Base-by-base conservation (phyloP, 2,329 filamentous ascomycete genomes). In the Tothia fuscella region DNA sequence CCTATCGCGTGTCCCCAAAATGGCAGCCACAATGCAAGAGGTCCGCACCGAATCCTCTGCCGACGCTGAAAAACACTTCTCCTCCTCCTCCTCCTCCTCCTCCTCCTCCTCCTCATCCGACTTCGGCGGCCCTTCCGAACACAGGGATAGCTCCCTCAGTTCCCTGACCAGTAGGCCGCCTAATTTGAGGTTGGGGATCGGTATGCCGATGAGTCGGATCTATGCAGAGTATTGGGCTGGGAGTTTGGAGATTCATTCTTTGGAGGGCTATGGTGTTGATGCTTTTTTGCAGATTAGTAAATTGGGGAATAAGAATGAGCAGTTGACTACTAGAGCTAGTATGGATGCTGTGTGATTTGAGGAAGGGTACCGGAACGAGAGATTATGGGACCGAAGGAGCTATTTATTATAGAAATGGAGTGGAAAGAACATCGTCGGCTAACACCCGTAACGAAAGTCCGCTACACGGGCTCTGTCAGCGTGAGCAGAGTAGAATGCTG, bases 201-300 rank as follows among this genome's bases (percentile, higher is more conserved):
- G 91, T 1, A 63, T 98, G 39, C 91, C 91, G 0, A 79, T 98
- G 64, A 94, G 88, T 53, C 76, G 86, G 47, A 84, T 96, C 3
- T 98, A 96, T 60, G 87, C 89, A 21, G 89, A 96, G 61, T 96
- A 96, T 61, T 98, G 91, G 91, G 91, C 91, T 3, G 91, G 91
- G 19, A 91, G 76, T 52, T 66, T 98, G 6, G 83, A 94, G 53
- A 62, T 96, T 45, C 89, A 96, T 58, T 95, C 83, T 54, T 66
- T 98, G 6, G 89, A 95, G 56, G 93, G 91, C 1, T 96, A 95
- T 57, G 91, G 91, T 12, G 86, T 93, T 5, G 91, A 98, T 64
- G 88, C 84, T 0, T 98, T 98, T 56, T 64, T 98, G 48, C 88
- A 96, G 57, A 94, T 98, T 46, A 93, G 86, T 4, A 93, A 93